A percentile compares a stretch with the other conserved stretches of the same genome.
These are phyloP conservation scores for Fonsecaea pugnacius DNA, from an alignment of 2,329 filamentous ascomycete genomes.

Conservation along the genomic window DNA sequence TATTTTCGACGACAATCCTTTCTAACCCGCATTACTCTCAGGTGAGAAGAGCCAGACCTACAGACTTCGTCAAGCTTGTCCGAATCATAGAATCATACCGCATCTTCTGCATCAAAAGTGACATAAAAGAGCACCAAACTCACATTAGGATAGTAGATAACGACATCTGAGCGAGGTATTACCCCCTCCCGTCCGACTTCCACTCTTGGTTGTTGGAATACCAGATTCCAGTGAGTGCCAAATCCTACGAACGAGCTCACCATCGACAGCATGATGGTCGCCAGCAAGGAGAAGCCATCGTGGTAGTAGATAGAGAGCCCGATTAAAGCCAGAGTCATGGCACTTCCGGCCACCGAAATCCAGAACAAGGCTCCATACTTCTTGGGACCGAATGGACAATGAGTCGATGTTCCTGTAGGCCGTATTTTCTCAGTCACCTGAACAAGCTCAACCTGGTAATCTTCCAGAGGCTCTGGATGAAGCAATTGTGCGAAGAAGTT, in stretches of 20 bases:
- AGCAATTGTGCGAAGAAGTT: conserved; percentile 68
- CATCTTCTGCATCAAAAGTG: neutral
- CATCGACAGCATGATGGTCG: conserved; percentile 58
- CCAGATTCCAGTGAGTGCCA: conserved; percentile 63
- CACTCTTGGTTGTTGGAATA: conserved; percentile 57
- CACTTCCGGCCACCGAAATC: conserved; percentile 47
- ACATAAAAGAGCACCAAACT: neutral
- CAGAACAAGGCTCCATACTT: conserved; percentile 26
- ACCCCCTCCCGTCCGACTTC: conserved; percentile 37
- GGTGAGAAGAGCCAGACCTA: neutral
- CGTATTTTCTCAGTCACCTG: conserved; percentile 41
- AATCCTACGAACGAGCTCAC: conserved; percentile 61
- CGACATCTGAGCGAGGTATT: conserved; percentile 62
- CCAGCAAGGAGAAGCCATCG: conserved; percentile 59
- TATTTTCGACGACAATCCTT: neutral
- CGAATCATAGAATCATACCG: neutral
- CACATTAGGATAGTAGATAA: conserved; percentile 61
- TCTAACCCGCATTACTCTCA: neutral
- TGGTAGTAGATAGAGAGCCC: conserved; percentile 58
- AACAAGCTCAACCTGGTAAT: conserved; percentile 49
- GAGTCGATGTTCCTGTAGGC: conserved; percentile 27
- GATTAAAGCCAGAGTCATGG: conserved; percentile 60
- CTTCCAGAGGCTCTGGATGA: conserved; percentile 49
- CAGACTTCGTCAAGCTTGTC: neutral
- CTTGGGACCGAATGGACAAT: conserved; percentile 22